Percentiles rank a stretch among this genome's conserved stretches.
Conservation (phyloP, 2,329 filamentous ascomycete genomes). For the Trichoderma guizhouense region DNA sequence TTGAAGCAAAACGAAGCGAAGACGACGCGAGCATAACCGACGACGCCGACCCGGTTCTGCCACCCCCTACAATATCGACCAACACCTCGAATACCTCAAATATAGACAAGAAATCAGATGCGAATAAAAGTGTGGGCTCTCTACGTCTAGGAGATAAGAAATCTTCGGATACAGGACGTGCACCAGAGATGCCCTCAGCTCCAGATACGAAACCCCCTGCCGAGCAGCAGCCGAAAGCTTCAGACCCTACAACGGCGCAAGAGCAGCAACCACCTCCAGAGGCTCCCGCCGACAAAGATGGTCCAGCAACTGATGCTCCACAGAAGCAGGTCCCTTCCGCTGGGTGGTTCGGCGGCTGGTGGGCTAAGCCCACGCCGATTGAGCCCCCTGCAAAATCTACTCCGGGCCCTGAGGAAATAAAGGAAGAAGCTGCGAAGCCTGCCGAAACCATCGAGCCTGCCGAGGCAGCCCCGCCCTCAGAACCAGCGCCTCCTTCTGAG, state of each 20-base stretch:
- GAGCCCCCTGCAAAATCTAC: constrained; percentile 22
- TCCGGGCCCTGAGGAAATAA: not conserved
- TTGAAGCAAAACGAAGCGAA: constrained; percentile 41
- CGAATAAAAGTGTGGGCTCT: not conserved
- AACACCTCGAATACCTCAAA: not conserved
- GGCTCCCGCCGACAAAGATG: constrained; percentile 23
- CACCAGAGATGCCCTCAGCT: not conserved
- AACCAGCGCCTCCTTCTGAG: constrained; percentile 23
- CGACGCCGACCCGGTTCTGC: not conserved
- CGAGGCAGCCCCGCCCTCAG: constrained; percentile 22
- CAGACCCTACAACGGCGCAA: not conserved
- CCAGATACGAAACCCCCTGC: not conserved
- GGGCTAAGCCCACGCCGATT: constrained; percentile 33
- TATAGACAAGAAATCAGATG: not conserved
- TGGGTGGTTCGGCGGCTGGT: constrained; percentile 57
- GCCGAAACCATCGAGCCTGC: not conserved
- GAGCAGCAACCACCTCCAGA: constrained; percentile 13
- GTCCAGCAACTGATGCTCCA: not conserved
- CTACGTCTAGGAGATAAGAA: not conserved
- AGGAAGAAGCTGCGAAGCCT: not conserved
- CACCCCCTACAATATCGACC: constrained; percentile 23
- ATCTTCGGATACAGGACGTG: not conserved
- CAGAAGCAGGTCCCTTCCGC: constrained; percentile 35
- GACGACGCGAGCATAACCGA: constrained; percentile 30
- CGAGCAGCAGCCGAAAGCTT: not conserved